Conservation (phyloP, 1,284 basidiomycete species). For the Coniferiporia weirii region DNA sequence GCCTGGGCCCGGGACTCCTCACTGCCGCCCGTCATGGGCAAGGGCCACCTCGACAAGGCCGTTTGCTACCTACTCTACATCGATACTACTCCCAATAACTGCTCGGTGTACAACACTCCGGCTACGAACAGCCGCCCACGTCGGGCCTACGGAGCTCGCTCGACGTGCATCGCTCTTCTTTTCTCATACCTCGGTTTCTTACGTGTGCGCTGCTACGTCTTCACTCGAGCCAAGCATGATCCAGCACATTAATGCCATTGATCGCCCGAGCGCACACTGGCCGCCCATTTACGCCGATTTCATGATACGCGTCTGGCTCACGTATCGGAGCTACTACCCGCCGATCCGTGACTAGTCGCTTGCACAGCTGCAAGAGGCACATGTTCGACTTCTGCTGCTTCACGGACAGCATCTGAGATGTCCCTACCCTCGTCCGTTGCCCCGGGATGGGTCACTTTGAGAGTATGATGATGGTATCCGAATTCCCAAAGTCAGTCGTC, state of each 20-base stretch:
- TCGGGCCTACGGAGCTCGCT: slow-evolving; percentile 34
- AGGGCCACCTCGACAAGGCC: slow-evolving; percentile 71
- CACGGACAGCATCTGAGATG: too few relatives aligned
- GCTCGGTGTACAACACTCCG: slow-evolving; percentile 73
- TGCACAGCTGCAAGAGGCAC: slow-evolving; percentile 51
- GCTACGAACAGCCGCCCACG: slow-evolving; percentile 50
- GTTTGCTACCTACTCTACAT: slow-evolving; percentile 81
- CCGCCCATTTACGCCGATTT: slow-evolving; percentile 84
- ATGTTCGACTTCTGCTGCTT: too few relatives aligned
- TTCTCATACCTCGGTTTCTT: slow-evolving; percentile 48
- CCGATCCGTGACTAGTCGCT: slow-evolving; percentile 71
- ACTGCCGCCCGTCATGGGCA: slow-evolving; percentile 67
- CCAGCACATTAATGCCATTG: slow-evolving; percentile 26
- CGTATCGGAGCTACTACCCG: slow-evolving; percentile 86
- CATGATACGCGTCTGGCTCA: slow-evolving; percentile 83
- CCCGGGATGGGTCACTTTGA: too few relatives aligned
- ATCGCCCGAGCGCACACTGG: slow-evolving; percentile 51
- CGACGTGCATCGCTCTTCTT: slow-evolving; percentile 37
- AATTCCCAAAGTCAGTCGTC: slow-evolving; percentile 59
- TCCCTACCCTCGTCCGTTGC: too few relatives aligned
- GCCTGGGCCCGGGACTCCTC: slow-evolving; percentile 36
- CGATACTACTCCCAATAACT: slow-evolving; percentile 79
- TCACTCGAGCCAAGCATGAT: slow-evolving; percentile 32
- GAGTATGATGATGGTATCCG: slow-evolving; percentile 33
- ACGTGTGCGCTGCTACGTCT: slow-evolving; percentile 26